Conservation (phyloP, 2,329 filamentous ascomycete genomes). For the Penicillium sp. region DNA sequence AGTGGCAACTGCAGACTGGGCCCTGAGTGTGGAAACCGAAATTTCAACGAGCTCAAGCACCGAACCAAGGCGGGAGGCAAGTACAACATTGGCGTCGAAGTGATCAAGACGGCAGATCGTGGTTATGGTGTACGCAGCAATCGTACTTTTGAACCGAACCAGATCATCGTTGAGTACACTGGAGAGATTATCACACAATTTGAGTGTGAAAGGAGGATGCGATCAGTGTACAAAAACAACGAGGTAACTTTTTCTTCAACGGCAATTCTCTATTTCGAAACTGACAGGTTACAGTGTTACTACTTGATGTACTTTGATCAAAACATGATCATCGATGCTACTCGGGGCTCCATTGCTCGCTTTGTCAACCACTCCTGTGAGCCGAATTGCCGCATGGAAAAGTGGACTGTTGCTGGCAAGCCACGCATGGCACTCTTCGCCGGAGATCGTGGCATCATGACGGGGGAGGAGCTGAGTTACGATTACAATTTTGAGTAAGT, state of each 20-base stretch:
- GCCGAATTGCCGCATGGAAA: constrained; percentile 96
- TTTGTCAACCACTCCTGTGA: constrained; percentile 98
- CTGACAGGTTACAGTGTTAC: constrained; percentile 68
- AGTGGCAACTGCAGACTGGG: constrained; percentile 82
- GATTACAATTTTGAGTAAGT: constrained; percentile 76
- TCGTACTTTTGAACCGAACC: constrained; percentile 79
- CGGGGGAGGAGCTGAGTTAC: constrained; percentile 93
- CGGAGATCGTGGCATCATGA: constrained; percentile 84
- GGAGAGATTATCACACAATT: constrained; percentile 96
- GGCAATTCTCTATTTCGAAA: constrained; percentile 1
- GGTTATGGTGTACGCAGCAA: constrained; percentile 92
- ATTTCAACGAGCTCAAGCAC: constrained; percentile 76
- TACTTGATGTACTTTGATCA: constrained; percentile 99
- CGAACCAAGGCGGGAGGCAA: constrained; percentile 77
- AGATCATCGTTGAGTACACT: constrained; percentile 98
- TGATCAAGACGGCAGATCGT: constrained; percentile 84
- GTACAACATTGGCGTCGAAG: constrained; percentile 91
- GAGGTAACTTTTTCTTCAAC: constrained; percentile 60
- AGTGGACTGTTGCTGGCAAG: constrained; percentile 92
- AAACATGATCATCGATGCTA: constrained; percentile 98
- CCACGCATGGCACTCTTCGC: constrained; percentile 97
- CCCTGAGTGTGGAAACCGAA: constrained; percentile 80
- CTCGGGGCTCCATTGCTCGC: constrained; percentile 89
- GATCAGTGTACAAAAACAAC: constrained; percentile 88
- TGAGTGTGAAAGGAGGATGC: constrained; percentile 93